Percentiles rank a stretch among this genome's conserved stretches.
Evolutionary conservation across 495 filamentous ascomycete species (phyloP).

Genomic region (Xylaria acuta): DNA sequence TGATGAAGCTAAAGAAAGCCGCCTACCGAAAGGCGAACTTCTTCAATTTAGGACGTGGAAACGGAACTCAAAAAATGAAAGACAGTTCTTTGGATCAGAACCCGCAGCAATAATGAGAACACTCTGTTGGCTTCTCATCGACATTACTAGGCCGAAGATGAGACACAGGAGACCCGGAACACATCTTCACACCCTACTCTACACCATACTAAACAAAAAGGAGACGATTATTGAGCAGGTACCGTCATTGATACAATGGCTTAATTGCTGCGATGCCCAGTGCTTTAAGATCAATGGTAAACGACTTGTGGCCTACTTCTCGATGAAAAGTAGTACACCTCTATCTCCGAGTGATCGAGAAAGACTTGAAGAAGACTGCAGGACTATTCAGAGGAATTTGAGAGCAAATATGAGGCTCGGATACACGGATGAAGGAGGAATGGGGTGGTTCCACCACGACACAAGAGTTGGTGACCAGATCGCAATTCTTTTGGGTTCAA

Average conservation of each 20-base stretch:
- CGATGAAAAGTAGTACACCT: constrained; percentile 17
- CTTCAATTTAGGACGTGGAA: background rate
- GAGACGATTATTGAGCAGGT: constrained; percentile 12
- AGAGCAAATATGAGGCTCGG: constrained; percentile 24
- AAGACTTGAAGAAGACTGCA: constrained; percentile 15
- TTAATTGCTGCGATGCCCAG: constrained; percentile 22
- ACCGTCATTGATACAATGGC: constrained; percentile 18
- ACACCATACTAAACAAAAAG: constrained; percentile 8
- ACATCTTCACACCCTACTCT: constrained; percentile 12
- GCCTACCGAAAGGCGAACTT: background rate
- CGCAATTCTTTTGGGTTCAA: constrained; percentile 12
- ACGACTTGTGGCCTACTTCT: constrained; percentile 6
- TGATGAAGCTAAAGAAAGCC: constrained; percentile 15
- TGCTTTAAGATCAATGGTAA: constrained; percentile 15
- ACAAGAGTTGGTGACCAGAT: constrained; percentile 11
- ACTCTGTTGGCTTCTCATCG: constrained; percentile 18
- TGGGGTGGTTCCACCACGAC: constrained; percentile 16
- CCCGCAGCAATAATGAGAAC: background rate
- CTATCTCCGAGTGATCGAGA: constrained; percentile 12
- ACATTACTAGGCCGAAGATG: constrained; percentile 17
- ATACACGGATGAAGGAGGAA: constrained; percentile 18
- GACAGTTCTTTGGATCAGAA: background rate
- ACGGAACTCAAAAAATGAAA: constrained; percentile 10
- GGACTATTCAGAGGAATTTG: constrained; percentile 17
- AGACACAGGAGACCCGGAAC: constrained; percentile 13